Conservation (phyloP, 2,329 filamentous ascomycete genomes). For the Fusarium pseudonygamai region DNA sequence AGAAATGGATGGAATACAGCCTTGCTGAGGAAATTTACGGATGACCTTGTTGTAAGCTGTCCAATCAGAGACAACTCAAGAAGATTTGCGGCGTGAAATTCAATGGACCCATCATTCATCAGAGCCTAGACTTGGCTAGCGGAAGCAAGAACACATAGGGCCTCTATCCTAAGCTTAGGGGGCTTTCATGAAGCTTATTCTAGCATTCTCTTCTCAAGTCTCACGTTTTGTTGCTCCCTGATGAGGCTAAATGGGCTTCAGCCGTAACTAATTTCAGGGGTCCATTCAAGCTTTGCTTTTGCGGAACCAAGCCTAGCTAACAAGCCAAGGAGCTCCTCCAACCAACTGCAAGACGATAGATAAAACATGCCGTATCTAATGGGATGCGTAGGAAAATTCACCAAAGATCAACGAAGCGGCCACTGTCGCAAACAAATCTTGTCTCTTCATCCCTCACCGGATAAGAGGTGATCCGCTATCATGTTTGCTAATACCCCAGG, state of each 20-base stretch:
- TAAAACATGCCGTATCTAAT: not conserved
- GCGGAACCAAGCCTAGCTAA: not conserved
- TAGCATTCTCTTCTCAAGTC: not conserved
- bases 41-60: not conserved
- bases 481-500: not conserved
- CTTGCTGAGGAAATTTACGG: not conserved
- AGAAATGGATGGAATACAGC: not conserved
- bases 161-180: not conserved
- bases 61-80: not conserved
- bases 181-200: not conserved
- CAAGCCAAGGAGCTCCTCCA: not conserved
- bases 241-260: not conserved
- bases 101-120: not conserved
- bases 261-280: slow-evolving; percentile 27
- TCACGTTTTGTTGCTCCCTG: not conserved
- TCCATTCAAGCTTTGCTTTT: slow-evolving; percentile 19
- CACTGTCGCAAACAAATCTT: not conserved
- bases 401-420: not conserved
- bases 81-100: not conserved
- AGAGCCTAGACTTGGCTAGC: slow-evolving; percentile 11
- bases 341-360: not conserved
- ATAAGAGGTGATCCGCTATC: not conserved
- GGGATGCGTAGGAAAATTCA: not conserved
- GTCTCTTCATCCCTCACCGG: not conserved
- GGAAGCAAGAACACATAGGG: not conserved